phyloP scores from a whole-genome alignment of 75 land plant species.

The Azolla pinnata region DNA sequence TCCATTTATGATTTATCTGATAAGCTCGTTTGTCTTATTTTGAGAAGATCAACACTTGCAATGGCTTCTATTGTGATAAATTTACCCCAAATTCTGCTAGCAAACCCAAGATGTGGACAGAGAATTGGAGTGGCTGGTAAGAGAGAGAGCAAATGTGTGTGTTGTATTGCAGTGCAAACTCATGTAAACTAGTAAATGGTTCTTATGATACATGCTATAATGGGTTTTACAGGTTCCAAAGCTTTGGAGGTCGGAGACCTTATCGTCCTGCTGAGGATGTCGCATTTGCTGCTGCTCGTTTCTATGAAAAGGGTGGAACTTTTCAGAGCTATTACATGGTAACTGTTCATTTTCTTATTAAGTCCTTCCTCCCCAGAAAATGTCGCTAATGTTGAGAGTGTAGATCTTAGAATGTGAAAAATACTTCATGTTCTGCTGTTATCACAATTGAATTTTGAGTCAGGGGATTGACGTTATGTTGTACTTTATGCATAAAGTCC shows the following conservation, averaged over 20 bases:
- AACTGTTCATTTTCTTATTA: neutral
- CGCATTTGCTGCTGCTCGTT: conserved; percentile 98
- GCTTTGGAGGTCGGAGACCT: conserved; percentile 63
- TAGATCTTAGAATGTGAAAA: too few species aligned
- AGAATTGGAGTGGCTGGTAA: conserved; percentile 84
- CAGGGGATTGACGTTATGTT: too few species aligned
- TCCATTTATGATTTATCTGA: too few species aligned
- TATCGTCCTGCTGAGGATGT: conserved; percentile 86
- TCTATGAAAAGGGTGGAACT: conserved; percentile 87
- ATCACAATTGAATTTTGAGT: too few species aligned
- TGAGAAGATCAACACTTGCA: conserved; percentile 65
- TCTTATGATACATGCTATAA: neutral
- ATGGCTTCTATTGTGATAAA: conserved; percentile 66
- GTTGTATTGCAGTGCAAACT: neutral
- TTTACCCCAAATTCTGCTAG: conserved; percentile 42
- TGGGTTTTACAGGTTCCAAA: conserved; percentile 42
- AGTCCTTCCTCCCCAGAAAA: neutral
- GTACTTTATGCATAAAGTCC: too few species aligned
- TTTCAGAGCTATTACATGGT: conserved; percentile 99
- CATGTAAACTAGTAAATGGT: neutral
- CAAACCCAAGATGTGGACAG: conserved; percentile 72
- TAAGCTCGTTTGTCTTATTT: too few species aligned
- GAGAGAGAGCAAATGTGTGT: too few species aligned
- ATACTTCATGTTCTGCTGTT: too few species aligned
- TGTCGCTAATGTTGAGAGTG: neutral